Base-by-base conservation (phyloP, 2,329 filamentous ascomycete genomes). In the Pseudogymnoascus sp. region DNA sequence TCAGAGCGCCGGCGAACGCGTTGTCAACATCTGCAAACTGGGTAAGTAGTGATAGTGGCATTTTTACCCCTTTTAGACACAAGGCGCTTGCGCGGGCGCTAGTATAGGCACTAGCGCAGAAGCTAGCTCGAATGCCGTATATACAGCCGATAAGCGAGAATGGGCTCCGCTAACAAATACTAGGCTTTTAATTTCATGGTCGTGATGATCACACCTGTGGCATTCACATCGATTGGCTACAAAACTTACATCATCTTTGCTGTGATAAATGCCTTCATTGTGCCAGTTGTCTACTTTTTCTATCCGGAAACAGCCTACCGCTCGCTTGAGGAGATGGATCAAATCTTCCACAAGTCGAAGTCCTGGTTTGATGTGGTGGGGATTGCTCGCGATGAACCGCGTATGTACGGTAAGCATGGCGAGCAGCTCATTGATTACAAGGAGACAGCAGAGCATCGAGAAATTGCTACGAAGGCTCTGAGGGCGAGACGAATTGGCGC, bases 161-260 rank as follows among this genome's bases (percentile, higher is more conserved):
- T n/a, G 9, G 9, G 44, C 11, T 19, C 38, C 42, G 42, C 47
- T 53, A 53, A 53, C 47, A 31, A 28, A 28, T 4, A n/a, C 17
- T 15, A 83, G 83, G 82, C 85, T 61, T 86, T 86, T 73, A 87
- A 87, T 71, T 86, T 85, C 70, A 73, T 85, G 72, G 71, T 74
- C 28, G 73, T 74, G 3, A 70, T 69, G 66, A 76, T 77, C 19
- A 76, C 73, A 4, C 74, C 73, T 1, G 67, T 75, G 19, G 65
- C 66, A 7, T 72, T 76, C 62, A 75, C 80, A 64, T 82, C 75
- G 64, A 87, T 88, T 65, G 72, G 75, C 15, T 82, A 83, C 74
- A 77, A 83, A 69, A 87, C 85, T 0, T 87, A 88, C 72, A 82
- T 84, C 69, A 83, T 89, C 68, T 89, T 88, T 69, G 85, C 85